These are phyloP conservation scores for Knoxdaviesia proteae DNA, from an alignment of 2,329 filamentous ascomycete genomes.

Conservation along the genomic window DNA sequence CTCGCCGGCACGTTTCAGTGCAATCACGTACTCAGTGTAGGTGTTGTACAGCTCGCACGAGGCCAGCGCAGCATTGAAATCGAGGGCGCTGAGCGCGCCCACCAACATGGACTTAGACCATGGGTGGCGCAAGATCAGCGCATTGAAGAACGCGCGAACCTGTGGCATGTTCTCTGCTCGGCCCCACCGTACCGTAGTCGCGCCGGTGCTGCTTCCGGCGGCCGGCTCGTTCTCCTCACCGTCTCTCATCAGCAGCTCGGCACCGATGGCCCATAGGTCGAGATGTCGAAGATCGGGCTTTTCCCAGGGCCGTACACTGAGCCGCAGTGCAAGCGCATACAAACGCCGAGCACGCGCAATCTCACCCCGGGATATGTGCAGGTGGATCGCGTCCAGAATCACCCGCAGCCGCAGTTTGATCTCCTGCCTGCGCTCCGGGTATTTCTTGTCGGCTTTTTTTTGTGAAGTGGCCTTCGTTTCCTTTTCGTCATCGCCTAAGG, in stretches of 20 bases:
- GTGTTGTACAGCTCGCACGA: slow-evolving; percentile 62
- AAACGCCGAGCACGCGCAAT: slow-evolving; percentile 2
- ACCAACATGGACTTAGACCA: slow-evolving; percentile 38
- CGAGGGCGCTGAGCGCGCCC: slow-evolving; percentile 23
- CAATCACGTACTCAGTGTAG: slow-evolving; percentile 32
- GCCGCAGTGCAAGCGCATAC: slow-evolving; percentile 2
- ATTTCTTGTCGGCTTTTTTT: neutral
- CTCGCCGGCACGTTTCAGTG: slow-evolving; percentile 1
- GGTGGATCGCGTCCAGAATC: slow-evolving; percentile 3
- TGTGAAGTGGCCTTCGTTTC: neutral
- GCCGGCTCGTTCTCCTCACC: slow-evolving; percentile 1
- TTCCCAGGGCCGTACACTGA: neutral
- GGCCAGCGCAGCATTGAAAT: slow-evolving; percentile 69
- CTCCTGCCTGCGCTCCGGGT: neutral
- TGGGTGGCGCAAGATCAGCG: slow-evolving; percentile 56
- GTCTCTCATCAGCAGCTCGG: slow-evolving; percentile 55
- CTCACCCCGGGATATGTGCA: slow-evolving; percentile 1
- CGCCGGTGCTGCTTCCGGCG: neutral
- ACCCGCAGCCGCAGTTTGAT: slow-evolving; percentile 1
- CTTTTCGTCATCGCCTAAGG: no score
- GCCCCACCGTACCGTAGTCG: slow-evolving; percentile 17
- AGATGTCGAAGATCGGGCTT: slow-evolving; percentile 42
- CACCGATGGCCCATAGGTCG: slow-evolving; percentile 63
- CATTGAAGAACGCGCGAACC: slow-evolving; percentile 47
- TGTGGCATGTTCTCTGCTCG: slow-evolving; percentile 21